A percentile compares a stretch with the other conserved stretches of the same genome.
These are phyloP conservation scores for Daldinia vernicosa DNA, from an alignment of 495 filamentous ascomycete genomes.

Conservation along the genomic window DNA sequence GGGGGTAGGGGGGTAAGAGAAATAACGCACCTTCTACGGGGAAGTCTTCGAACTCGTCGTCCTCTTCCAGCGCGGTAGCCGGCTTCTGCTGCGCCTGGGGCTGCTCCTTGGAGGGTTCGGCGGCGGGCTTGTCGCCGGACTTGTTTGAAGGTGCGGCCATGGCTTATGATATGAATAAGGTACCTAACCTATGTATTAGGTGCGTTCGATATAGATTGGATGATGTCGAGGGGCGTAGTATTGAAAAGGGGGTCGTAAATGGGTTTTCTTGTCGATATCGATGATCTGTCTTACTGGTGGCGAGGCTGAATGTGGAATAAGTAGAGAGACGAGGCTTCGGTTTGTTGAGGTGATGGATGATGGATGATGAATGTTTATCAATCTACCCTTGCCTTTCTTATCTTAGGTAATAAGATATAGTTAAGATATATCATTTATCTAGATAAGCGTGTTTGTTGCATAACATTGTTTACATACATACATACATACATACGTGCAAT, in stretches of 20 bases:
- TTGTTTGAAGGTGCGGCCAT: slow-evolving; percentile 44
- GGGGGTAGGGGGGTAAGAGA: background rate
- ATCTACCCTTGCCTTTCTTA: slow-evolving; percentile 2
- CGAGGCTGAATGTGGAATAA: slow-evolving; percentile 1
- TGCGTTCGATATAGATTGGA: background rate
- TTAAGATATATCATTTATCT: background rate
- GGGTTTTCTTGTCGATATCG: background rate
- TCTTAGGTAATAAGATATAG: slow-evolving; percentile 8
- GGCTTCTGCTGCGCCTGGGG: slow-evolving; percentile 43
- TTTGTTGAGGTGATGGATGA: slow-evolving; percentile 14
- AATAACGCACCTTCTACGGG: slow-evolving; percentile 82
- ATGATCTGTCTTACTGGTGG: background rate
- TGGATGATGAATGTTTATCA: slow-evolving; percentile 11
- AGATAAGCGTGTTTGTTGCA: slow-evolving; percentile 16
- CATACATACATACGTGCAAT: too few relatives aligned
- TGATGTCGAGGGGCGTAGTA: background rate
- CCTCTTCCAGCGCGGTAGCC: slow-evolving; percentile 81
- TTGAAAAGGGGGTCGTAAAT: background rate
- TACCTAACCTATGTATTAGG: too few relatives aligned
- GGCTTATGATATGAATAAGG: background rate
- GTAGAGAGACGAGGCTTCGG: slow-evolving; percentile 3
- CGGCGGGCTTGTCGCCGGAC: slow-evolving; percentile 54
- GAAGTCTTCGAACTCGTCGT: slow-evolving; percentile 99
- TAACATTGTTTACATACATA: too few relatives aligned
- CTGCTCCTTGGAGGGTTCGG: slow-evolving; percentile 57